Evolutionary conservation across 768 basidiomycete species (phyloP).

Genomic region (Lactifluus volemus): DNA sequence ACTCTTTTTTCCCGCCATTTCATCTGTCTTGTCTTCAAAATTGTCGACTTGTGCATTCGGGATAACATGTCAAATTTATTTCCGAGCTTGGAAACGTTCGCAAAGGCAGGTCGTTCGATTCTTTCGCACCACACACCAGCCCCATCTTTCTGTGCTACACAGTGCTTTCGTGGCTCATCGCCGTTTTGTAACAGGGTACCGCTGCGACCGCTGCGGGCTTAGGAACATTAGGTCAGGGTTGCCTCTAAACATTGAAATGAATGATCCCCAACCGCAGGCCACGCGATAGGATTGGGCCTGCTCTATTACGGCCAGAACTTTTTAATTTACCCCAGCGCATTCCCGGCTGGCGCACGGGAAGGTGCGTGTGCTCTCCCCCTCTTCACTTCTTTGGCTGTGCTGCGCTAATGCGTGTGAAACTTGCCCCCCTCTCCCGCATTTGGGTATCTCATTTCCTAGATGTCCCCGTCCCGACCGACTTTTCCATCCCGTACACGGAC

Average conservation of each 20-base stretch:
- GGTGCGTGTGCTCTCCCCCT: conserved; percentile 33
- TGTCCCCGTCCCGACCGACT: conserved; percentile 62
- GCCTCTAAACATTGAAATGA: neutral
- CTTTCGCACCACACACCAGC: neutral
- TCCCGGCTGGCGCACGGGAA: conserved; percentile 69
- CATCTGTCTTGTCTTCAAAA: neutral
- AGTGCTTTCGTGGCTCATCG: neutral
- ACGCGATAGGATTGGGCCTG: conserved; percentile 50
- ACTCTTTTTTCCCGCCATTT: neutral
- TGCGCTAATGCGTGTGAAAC: neutral
- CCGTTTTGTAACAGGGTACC: conserved; percentile 24
- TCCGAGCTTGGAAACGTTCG: conserved; percentile 37
- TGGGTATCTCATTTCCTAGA: conserved; percentile 32
- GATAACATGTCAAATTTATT: conserved; percentile 31
- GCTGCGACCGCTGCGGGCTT: conserved; percentile 31
- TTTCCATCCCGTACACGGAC: conserved; percentile 67
- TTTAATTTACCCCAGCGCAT: conserved; percentile 85
- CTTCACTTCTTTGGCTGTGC: neutral
- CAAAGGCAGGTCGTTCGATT: conserved; percentile 31
- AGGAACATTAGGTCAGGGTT: conserved; percentile 28
- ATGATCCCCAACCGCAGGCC: neutral
- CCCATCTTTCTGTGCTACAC: neutral
- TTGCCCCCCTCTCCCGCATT: neutral
- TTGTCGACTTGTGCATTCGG: neutral
- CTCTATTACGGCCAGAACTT: conserved; percentile 83